Base-by-base conservation (phyloP, 1,139 yeast genomes). In the Yamadazyma blattariae region DNA sequence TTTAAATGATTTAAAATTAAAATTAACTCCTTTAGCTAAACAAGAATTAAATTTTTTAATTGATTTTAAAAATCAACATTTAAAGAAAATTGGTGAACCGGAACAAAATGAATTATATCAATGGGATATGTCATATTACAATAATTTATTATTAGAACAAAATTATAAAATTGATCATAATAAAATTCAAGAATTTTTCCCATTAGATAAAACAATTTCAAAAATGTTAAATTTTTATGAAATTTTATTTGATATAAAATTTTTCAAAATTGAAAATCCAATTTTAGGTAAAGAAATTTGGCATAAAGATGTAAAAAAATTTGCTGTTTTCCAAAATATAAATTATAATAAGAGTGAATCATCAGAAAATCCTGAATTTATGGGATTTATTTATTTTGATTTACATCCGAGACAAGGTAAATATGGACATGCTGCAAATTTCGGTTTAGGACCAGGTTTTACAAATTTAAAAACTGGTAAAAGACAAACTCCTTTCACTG, bases 391-490 rank as follows among this genome's bases (percentile, higher is more conserved):
- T 30, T 84, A 80, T 59, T 76, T 87, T 46, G 96, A 87, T 57
- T 63, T 86, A 52, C 90, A 84, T 54, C 95, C 95, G 42, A 75
- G 96, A 55, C 83, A 80, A 36, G 90, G 92, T 48, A 87, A 87
- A 57, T 87, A 83, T 58, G 83, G 87, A 2, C 95, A 86, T 56
- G 95, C 95, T 19, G 95, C 95, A 10, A 83, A 83, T 54, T 85
- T 87, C 51, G 82, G 81, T 18, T 56, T 85, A 37, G 64, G 71
- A 9, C 79, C 87, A n/a, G 84, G 90, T 2, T 82, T 64, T 51
- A 58, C 27, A 14, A 27, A 36, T 20, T 28, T 61, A 21, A 67
- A 64, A 41, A 59, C 56, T 23, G 75, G 77, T 7, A 52, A 65
- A n/a, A 71, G 82, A 48, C 65, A 70, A 12, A 71, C 74, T 40